These are phyloP conservation scores for Trichoderma simmonsii DNA, from an alignment of 2,329 filamentous ascomycete species.

Conservation along the genomic window DNA sequence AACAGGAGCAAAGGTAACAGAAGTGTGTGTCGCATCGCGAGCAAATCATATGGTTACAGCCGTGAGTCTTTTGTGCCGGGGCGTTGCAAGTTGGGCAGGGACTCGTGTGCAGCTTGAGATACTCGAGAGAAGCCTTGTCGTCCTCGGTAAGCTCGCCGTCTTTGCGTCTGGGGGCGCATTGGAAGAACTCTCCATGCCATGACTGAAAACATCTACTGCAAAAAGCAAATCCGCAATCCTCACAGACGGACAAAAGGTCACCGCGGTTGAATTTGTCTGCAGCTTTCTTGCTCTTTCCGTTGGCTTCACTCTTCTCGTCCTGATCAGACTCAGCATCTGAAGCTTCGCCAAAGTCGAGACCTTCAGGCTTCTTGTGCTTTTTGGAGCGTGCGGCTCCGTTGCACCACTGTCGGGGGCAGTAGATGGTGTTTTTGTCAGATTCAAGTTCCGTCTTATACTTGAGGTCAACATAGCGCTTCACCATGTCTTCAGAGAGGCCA, in stretches of 20 bases:
- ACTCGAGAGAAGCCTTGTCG: slow-evolving; percentile 82
- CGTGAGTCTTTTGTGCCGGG: slow-evolving; percentile 83
- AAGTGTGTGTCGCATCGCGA: slow-evolving; percentile 88
- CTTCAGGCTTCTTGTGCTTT: slow-evolving; percentile 67
- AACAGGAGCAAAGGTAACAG: slow-evolving; percentile 90
- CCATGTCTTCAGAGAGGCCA: slow-evolving; percentile 64
- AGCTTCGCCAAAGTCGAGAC: slow-evolving; percentile 56
- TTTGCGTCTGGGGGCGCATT: slow-evolving; percentile 65
- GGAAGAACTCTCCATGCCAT: slow-evolving; percentile 87
- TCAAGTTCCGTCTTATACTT: slow-evolving; percentile 93
- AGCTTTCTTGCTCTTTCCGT: slow-evolving; percentile 23
- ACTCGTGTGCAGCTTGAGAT: slow-evolving; percentile 76
- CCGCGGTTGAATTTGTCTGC: slow-evolving; percentile 40
- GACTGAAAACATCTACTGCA: slow-evolving; percentile 66
- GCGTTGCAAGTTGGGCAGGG: slow-evolving; percentile 85
- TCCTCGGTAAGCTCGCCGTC: slow-evolving; percentile 73
- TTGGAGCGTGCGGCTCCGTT: slow-evolving; percentile 80
- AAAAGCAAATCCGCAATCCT: slow-evolving; percentile 86
- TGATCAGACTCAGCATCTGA: slow-evolving; percentile 51
- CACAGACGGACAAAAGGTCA: slow-evolving; percentile 78
- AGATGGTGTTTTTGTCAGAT: slow-evolving; percentile 85
- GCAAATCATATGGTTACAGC: slow-evolving; percentile 97
- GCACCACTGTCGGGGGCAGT: slow-evolving; percentile 90
- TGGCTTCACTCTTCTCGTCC: slow-evolving; percentile 21
- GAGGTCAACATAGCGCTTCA: slow-evolving; percentile 82